Conservation (phyloP, 2,329 filamentous ascomycete species). For the Cordyceps cicadae region DNA sequence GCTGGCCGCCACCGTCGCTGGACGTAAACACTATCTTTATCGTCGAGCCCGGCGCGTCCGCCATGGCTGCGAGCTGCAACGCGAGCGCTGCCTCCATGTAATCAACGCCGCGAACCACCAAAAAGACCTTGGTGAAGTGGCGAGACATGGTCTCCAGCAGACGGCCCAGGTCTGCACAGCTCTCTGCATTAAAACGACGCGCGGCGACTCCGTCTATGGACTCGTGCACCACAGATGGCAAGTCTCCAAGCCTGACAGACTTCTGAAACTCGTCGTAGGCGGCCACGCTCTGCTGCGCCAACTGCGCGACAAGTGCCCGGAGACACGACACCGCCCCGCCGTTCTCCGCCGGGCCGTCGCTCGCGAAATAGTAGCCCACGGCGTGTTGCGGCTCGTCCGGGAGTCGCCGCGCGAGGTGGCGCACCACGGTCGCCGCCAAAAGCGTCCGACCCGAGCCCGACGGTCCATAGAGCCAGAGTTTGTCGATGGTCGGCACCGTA, state of each 20-base stretch:
- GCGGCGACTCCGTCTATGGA: background rate
- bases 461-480: constrained; percentile 7
- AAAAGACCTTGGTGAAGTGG: background rate
- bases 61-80: background rate
- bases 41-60: background rate
- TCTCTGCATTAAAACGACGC: background rate
- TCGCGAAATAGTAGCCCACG: constrained; percentile 1
- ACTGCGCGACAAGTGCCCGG: background rate
- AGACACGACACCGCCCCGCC: background rate
- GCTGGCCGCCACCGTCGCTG: background rate
- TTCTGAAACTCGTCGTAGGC: background rate
- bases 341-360: background rate
- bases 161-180: background rate
- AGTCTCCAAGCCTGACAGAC: background rate
- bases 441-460: constrained; percentile 1
- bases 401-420: background rate
- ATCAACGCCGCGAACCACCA: background rate
- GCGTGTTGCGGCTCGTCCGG: background rate
- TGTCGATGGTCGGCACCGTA: background rate
- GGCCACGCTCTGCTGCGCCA: constrained; percentile 2
- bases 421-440: background rate
- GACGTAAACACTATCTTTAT: background rate
- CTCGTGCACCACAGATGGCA: background rate
- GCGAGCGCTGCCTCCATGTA: background rate
- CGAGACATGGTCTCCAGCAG: background rate